Evolutionary conservation across 2,329 filamentous ascomycete genomes (phyloP).

Genomic region (Ramularia endophylla): DNA sequence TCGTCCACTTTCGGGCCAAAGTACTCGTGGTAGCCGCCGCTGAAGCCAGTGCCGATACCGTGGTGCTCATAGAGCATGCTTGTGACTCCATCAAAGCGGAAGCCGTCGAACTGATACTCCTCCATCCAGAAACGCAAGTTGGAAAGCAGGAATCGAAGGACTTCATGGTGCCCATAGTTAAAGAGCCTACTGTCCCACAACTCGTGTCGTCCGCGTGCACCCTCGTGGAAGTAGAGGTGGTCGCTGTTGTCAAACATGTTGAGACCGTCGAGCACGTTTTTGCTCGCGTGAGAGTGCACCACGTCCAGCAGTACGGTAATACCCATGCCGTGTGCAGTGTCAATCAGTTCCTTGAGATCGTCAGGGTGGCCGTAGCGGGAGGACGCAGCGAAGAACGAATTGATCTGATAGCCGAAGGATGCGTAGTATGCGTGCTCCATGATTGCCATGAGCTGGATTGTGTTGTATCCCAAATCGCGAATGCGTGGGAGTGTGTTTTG

Average conservation of each 20-base stretch:
- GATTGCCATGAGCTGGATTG: constrained; percentile 96
- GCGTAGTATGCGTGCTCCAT: constrained; percentile 99
- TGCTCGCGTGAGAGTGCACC: constrained; percentile 95
- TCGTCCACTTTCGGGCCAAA: constrained; percentile 86
- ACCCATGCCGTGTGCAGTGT: constrained; percentile 87
- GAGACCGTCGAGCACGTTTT: constrained; percentile 90
- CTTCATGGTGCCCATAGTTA: constrained; percentile 94
- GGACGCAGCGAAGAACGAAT: constrained; percentile 97
- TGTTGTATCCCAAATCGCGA: constrained; percentile 86
- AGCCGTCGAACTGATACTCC: constrained; percentile 93
- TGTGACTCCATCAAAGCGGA: constrained; percentile 95
- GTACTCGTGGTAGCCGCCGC: constrained; percentile 96
- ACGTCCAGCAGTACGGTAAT: constrained; percentile 90
- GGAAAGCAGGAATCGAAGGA: constrained; percentile 89
- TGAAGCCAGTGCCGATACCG: constrained; percentile 97
- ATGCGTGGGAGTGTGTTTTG: constrained; percentile 87
- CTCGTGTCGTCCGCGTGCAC: constrained; percentile 77
- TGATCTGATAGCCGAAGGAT: constrained; percentile 97
- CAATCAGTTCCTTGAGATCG: constrained; percentile 92
- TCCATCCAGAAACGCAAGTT: constrained; percentile 99
- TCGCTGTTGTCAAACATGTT: constrained; percentile 96
- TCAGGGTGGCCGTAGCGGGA: constrained; percentile 92
- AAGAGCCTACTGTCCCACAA: constrained; percentile 96
- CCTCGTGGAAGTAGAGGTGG: constrained; percentile 91
- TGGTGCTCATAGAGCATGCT: constrained; percentile 98